These are phyloP conservation scores for Rhynchospora tenuis DNA, from an alignment of 176 grass and related monocot genomes.

Conservation along the genomic window DNA sequence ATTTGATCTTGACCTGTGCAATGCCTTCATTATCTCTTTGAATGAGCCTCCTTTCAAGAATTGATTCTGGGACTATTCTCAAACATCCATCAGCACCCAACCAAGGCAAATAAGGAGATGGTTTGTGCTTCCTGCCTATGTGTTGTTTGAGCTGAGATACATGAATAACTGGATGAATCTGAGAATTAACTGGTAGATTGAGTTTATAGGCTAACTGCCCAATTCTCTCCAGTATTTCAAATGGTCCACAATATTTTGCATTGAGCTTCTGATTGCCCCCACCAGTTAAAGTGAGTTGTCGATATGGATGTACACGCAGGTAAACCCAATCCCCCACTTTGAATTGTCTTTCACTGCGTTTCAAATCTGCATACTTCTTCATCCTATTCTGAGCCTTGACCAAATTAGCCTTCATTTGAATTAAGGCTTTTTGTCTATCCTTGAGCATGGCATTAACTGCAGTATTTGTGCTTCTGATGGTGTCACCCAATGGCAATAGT, in stretches of 20 bases:
- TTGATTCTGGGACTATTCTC: no score
- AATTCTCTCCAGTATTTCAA: neutral
- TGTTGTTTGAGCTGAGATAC: neutral
- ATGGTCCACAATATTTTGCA: neutral
- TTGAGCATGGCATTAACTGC: neutral
- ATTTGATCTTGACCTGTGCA: no score
- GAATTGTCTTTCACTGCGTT: neutral
- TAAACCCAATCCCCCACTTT: neutral
- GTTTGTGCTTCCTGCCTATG: no score
- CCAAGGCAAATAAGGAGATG: no score
- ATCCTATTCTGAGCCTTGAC: neutral
- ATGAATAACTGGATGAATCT: neutral
- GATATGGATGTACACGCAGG: neutral
- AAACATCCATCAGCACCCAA: no score
- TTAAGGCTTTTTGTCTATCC: neutral
- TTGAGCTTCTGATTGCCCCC: neutral
- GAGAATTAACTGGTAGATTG: neutral
- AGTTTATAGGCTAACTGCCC: neutral
- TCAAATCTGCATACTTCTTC: neutral
- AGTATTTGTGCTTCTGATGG: no score
- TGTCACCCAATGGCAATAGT: neutral
- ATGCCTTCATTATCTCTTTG: no score
- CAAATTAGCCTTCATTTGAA: neutral
- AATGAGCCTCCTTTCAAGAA: no score
- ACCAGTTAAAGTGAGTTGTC: neutral